Evolutionary conservation across 2,329 filamentous ascomycete species (phyloP).

Genomic region (Trichoderma sp.): DNA sequence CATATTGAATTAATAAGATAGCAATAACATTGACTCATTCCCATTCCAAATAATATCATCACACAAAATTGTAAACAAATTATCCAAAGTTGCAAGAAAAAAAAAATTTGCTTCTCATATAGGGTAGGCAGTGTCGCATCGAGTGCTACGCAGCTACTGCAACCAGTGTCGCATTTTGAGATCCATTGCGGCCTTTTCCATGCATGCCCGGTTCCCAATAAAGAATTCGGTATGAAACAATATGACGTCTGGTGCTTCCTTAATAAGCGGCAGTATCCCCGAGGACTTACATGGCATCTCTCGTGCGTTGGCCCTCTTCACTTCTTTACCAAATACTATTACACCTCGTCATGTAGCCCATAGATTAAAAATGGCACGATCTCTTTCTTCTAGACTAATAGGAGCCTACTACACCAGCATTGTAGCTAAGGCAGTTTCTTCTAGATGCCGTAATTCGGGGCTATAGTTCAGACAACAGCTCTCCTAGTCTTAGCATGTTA

Average conservation of each 20-base stretch:
- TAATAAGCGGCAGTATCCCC: not conserved
- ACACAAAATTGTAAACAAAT: not conserved
- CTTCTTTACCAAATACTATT: not conserved
- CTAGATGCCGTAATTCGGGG: not conserved
- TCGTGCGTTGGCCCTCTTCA: not conserved
- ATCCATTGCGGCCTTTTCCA: not conserved
- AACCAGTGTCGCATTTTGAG: not conserved
- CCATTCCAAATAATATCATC: not conserved
- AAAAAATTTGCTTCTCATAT: not conserved
- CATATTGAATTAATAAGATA: not conserved
- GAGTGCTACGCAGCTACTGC: not conserved
- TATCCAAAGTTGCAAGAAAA: not conserved
- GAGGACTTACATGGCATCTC: not conserved
- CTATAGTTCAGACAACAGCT: not conserved
- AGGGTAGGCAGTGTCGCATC: conserved; percentile 7
- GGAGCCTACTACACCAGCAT: no score
- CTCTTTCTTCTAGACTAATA: not conserved
- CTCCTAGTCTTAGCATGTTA: not conserved
- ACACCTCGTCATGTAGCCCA: not conserved
- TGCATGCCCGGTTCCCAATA: not conserved
- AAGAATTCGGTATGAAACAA: not conserved
- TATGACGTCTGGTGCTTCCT: not conserved
- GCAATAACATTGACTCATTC: not conserved
- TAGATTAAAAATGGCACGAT: not conserved
- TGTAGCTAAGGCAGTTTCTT: not conserved